Base-by-base conservation (phyloP, 225 moss, liverwort and hornwort species). In the Pseudoscleropodium purum region DNA sequence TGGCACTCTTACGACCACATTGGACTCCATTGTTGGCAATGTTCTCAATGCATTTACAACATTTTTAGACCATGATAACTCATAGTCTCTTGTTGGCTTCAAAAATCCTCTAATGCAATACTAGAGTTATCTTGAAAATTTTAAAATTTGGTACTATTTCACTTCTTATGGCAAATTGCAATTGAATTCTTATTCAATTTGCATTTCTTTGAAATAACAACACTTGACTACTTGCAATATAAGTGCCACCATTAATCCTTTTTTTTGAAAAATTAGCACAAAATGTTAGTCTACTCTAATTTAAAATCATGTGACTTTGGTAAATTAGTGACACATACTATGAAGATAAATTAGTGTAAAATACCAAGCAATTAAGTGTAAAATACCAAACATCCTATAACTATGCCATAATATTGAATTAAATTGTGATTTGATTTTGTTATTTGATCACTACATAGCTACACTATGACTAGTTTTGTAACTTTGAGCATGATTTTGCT, bases 291-390 rank as follows among this genome's bases (percentile, higher is more conserved):
- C 0, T 54, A 0, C 0, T 36, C 15, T 36, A 15, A 9, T 23
- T 54, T 36, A 24, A 54, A 36, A 36, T 24, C 61, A 61, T 25
- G 0, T 54, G 4, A 56, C 6, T 78, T 37, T 25, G 2, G 6
- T 15, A 36, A 52, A 54, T 34, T 21, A 34, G 14, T 77, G 3
- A 34, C 1, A 76, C 6, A 51, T 13, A 52, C 34, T 23, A 8
- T 1, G 8, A 76, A 21, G 51, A 51, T 13, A 21, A 76, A 33
- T 13, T 0, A 8, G 0, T 49, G 7, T 33, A 31, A 5, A 49
- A 49, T 7, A 11, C 2, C 0, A 0, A 0, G 0, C 12, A 49
- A 49, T 2, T 12, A 7, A 47, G 1, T 18, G 9, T 9, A 47
- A 47, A 47, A 47, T 11, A 18, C 0, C 0, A 0, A 5, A 43